Evolutionary conservation across 2,329 filamentous ascomycete genomes (phyloP).

Genomic region (Trichophyton equinum): DNA sequence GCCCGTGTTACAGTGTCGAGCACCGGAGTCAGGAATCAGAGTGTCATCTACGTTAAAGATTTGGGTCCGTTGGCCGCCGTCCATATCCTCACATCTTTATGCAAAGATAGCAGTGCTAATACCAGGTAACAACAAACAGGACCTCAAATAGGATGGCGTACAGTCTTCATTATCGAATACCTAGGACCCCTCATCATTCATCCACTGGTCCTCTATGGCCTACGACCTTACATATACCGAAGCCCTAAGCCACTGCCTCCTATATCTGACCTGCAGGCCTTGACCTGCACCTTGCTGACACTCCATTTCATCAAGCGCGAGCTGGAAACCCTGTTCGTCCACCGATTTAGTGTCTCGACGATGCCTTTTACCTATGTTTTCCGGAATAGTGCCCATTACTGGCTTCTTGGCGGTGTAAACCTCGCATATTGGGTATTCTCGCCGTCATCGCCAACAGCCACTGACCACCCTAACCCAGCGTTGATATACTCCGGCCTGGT

Average conservation of each 20-base stretch:
- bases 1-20: constrained; percentile 41
- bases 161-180: constrained; percentile 93
- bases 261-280: constrained; percentile 55
- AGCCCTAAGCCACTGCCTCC: constrained; percentile 36
- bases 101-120: neutral
- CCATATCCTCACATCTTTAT: neutral
- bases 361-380: constrained; percentile 88
- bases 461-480: constrained; percentile 33
- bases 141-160: constrained; percentile 79
- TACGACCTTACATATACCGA: constrained; percentile 58
- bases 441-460: constrained; percentile 56
- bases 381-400: constrained; percentile 94
- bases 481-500: constrained; percentile 56
- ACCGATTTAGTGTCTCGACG: constrained; percentile 87
- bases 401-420: constrained; percentile 67
- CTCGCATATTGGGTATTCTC: constrained; percentile 77
- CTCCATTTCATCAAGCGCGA: constrained; percentile 92
- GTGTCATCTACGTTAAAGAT: constrained; percentile 74
- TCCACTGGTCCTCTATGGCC: constrained; percentile 53
- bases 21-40: constrained; percentile 46
- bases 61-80: constrained; percentile 49
- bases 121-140: constrained; percentile 40
- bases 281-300: constrained; percentile 61
- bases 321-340: constrained; percentile 83
- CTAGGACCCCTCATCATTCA: constrained; percentile 83